These are phyloP conservation scores for Malassezia brasiliensis DNA, from an alignment of 1,284 basidiomycete species.

Conservation along the genomic window DNA sequence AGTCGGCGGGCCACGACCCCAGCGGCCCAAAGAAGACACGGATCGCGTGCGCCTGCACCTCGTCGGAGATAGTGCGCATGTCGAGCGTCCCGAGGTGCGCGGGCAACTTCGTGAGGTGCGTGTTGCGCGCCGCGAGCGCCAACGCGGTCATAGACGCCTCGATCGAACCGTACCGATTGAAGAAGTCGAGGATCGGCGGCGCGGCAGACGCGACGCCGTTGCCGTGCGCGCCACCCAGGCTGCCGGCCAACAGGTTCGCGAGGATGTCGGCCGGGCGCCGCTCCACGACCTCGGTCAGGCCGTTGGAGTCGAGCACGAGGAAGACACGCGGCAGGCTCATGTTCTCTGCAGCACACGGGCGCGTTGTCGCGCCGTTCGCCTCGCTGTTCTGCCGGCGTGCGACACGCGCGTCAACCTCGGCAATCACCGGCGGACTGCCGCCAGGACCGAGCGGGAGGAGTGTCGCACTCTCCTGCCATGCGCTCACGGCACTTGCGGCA, in stretches of 20 bases:
- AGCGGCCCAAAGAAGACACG: slow-evolving; percentile 40
- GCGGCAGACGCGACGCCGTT: slow-evolving; percentile 28
- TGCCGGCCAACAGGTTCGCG: slow-evolving; percentile 50
- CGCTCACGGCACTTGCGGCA: neutral
- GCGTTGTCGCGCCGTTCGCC: slow-evolving; percentile 50
- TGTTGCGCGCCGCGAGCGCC: slow-evolving; percentile 54
- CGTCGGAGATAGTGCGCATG: slow-evolving; percentile 23
- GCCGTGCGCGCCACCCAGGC: slow-evolving; percentile 34
- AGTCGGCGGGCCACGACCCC: slow-evolving; percentile 36
- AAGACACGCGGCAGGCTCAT: slow-evolving; percentile 65
- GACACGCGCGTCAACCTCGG: slow-evolving; percentile 16
- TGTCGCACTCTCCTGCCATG: slow-evolving; percentile 26
- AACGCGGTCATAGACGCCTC: slow-evolving; percentile 84
- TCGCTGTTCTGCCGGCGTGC: slow-evolving; percentile 11
- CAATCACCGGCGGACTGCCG: slow-evolving; percentile 30
- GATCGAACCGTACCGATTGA: slow-evolving; percentile 33
- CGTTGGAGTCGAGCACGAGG: slow-evolving; percentile 74
- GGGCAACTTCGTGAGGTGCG: slow-evolving; percentile 20
- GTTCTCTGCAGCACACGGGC: slow-evolving; percentile 72
- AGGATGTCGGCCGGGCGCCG: slow-evolving; percentile 73
- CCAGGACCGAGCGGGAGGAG: slow-evolving; percentile 26
- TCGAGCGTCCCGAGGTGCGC: slow-evolving; percentile 17
- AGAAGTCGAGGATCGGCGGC: slow-evolving; percentile 36
- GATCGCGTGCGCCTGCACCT: slow-evolving; percentile 37
- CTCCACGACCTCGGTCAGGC: slow-evolving; percentile 71